These are phyloP conservation scores for Colletotrichum incanum DNA, from an alignment of 2,329 filamentous ascomycete genomes.

Conservation along the genomic window DNA sequence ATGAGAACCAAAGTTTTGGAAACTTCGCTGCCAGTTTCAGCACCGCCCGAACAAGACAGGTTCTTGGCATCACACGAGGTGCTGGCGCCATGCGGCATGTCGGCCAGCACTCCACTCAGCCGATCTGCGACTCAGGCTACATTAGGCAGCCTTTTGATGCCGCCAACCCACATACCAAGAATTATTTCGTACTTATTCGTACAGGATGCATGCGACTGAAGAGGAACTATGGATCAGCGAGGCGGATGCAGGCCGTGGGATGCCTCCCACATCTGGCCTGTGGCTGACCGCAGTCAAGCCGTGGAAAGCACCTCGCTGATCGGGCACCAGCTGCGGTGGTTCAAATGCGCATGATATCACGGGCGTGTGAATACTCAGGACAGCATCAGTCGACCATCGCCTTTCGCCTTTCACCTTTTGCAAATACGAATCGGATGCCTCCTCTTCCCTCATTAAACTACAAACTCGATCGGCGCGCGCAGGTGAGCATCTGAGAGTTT, in stretches of 20 bases:
- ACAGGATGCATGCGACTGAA: conserved; percentile 22
- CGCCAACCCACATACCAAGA: conserved; percentile 7
- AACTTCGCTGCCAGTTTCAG: conserved; percentile 10
- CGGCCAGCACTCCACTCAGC: conserved; percentile 12
- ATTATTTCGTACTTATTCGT: conserved; percentile 11
- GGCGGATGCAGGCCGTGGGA: conserved; percentile 15
- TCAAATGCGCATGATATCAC: conserved; percentile 33
- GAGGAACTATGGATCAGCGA: not conserved
- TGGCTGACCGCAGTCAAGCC: not conserved
- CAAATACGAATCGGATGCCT: conserved; percentile 25
- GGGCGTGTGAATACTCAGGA: not conserved
- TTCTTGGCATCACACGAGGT: conserved; percentile 8
- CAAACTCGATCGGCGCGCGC: conserved; percentile 5
- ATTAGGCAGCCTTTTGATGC: conserved; percentile 18
- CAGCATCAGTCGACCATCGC: conserved; percentile 30
- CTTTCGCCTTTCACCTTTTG: conserved; percentile 17
- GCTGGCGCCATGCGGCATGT: conserved; percentile 18
- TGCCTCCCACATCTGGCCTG: conserved; percentile 26
- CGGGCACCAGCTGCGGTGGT: conserved; percentile 18
- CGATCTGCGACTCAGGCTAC: conserved; percentile 16
- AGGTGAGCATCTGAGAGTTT: conserved; percentile 4
- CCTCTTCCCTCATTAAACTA: not conserved
- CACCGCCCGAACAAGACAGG: not conserved
- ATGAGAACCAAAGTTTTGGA: conserved; percentile 3
- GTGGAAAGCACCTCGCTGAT: not conserved